Base-by-base conservation (phyloP, 2,329 filamentous ascomycete species). In the Penicillium rolfsii region DNA sequence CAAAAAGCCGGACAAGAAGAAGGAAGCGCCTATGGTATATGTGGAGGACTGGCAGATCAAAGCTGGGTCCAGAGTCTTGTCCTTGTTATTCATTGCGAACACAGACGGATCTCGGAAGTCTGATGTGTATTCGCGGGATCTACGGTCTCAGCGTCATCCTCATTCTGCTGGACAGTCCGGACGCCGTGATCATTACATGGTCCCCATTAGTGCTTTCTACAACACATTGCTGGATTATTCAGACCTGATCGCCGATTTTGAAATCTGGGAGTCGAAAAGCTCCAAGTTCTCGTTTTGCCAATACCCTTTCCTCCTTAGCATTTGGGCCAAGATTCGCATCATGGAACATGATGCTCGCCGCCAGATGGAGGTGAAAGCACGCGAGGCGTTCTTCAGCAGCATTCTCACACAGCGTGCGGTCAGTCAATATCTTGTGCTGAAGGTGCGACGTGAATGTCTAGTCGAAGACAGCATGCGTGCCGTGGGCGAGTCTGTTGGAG, bases 311-410 rank as follows among this genome's bases (percentile, higher is more conserved):
- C 88, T 97, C 67, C 82, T 97, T 43, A 96, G 92, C 63, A 93
- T 97, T 65, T 93, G 91, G 81, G 90, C 93, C 30, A 97, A 97
- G 76, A 96, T 95, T 60, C 89, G 89, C 65, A 94, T 97, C 50
- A 82, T 97, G 69, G 92, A 97, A 71, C 86, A 96, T 70, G 93
- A 97, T 75, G 91, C 92, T 7, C 87, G 89, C 64, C 86, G 93
- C 7, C 92, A 97, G 75, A 97, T 97, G 93, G 89, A 92, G 71
- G 87, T 87, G 64, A 94, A 92, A 74, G 93, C 93, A 9, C 85
- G 93, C 53, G 91, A 97, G 72, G 92, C 93, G 2, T 96, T 96
- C 75, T 96, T 97, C 71, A 89, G 93, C 74, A 94, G 90, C 72
- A 93, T 97, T 67, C 84, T 96, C 76, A 90, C 85, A 36, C 86